Percentiles rank a stretch among this genome's conserved stretches.
Evolutionary conservation across 495 filamentous ascomycete species (phyloP).

Genomic region (Annulohypoxylon stygium): DNA sequence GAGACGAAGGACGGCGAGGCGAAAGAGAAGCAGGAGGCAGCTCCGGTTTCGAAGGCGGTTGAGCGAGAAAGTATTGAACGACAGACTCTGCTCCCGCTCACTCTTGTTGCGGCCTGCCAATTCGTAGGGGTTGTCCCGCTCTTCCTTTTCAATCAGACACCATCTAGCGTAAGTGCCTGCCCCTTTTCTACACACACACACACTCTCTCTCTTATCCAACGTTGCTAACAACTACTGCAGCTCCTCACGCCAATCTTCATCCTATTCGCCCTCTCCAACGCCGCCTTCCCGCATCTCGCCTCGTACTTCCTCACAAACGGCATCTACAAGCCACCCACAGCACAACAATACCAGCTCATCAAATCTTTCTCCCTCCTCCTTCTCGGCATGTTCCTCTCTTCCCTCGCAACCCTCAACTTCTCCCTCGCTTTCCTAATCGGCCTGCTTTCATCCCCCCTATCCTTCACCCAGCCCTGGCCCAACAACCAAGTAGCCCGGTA

Average conservation of each 20-base stretch:
- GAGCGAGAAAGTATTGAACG: slow-evolving; percentile 83
- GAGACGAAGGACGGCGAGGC: slow-evolving; percentile 12
- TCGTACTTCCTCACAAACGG: slow-evolving; percentile 64
- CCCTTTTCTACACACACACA: not conserved
- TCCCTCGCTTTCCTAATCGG: slow-evolving; percentile 89
- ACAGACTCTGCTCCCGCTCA: slow-evolving; percentile 81
- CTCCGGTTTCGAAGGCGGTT: slow-evolving; percentile 46
- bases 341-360: slow-evolving; percentile 80
- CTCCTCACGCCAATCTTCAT: slow-evolving; percentile 70
- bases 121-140: slow-evolving; percentile 86
- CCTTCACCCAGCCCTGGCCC: slow-evolving; percentile 72
- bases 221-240: slow-evolving; percentile 53
- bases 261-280: slow-evolving; percentile 69
- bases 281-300: slow-evolving; percentile 68
- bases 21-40: slow-evolving; percentile 31
- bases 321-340: slow-evolving; percentile 58
- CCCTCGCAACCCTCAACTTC: slow-evolving; percentile 97
- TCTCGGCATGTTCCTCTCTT: slow-evolving; percentile 89
- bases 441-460: slow-evolving; percentile 78
- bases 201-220: slow-evolving; percentile 11
- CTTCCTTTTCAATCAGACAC: slow-evolving; percentile 84
- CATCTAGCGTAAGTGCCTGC: slow-evolving; percentile 69
- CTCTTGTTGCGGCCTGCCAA: slow-evolving; percentile 77
- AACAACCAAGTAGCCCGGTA: slow-evolving; percentile 45
- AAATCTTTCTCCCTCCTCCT: slow-evolving; percentile 93